These are phyloP conservation scores for Lasiodiplodia gonubiensis DNA, from an alignment of 2,329 filamentous ascomycete species.

Conservation along the genomic window DNA sequence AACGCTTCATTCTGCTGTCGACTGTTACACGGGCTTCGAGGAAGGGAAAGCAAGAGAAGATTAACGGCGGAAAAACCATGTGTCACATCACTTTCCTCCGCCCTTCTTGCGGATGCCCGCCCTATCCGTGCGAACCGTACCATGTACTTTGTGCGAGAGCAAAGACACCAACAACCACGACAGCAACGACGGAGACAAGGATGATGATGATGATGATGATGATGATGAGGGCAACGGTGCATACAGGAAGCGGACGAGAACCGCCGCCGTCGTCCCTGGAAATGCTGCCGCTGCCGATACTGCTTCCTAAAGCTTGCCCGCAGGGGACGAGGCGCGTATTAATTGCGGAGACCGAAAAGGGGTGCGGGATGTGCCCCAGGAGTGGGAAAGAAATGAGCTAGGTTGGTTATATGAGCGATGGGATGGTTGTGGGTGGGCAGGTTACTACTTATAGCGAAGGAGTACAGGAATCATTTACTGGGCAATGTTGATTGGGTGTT, in stretches of 20 bases:
- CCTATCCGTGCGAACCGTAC: slow-evolving; percentile 19
- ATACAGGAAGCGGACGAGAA: not conserved
- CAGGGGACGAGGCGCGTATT: slow-evolving; percentile 4
- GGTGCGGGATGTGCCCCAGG: not conserved
- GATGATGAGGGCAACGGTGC: too few species aligned
- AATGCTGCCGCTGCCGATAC: not conserved
- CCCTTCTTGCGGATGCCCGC: slow-evolving; percentile 10
- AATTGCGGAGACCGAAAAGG: not conserved
- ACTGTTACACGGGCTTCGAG: too few species aligned
- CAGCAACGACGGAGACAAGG: too few species aligned
- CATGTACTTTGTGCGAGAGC: slow-evolving; percentile 15
- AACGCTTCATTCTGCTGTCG: too few species aligned
- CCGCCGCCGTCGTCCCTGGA: not conserved
- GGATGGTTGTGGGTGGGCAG: not conserved
- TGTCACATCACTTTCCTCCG: slow-evolving; percentile 24
- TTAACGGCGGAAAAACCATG: not conserved
- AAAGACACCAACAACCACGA: not conserved
- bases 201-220: too few species aligned
- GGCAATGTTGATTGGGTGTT: too few species aligned
- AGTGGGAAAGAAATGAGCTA: not conserved
- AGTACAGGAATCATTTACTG: too few species aligned
- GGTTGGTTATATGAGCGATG: not conserved
- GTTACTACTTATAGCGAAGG: too few species aligned
- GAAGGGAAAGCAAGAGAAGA: not conserved
- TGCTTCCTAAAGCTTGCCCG: not conserved